Base-by-base conservation (phyloP, 2,329 filamentous ascomycete genomes). In the Penicillium sp. region DNA sequence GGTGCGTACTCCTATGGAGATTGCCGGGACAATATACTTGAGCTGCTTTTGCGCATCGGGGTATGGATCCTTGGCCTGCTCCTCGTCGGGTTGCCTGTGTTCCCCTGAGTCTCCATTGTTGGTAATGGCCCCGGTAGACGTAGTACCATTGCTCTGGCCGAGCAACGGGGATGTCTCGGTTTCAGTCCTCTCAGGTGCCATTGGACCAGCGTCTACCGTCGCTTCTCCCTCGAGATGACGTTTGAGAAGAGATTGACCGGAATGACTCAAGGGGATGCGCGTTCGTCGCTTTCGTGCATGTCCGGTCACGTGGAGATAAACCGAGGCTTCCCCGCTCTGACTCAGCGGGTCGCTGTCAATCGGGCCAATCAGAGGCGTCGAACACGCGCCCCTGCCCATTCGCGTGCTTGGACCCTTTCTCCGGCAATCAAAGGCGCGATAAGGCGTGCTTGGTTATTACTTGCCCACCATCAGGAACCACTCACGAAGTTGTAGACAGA, bases 21-120 rank as follows among this genome's bases (percentile, higher is more conserved):
- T 64, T 1, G 80, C 79, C 2, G 80, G 80, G 21, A 83, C 63
- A 39, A 84, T 77, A 50, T 76, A 77, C 39, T 72, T 73, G 58
- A 84, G 62, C 36, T 66, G 65, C 51, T 70, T 70, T 46, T 63
- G 70, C 4, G 76, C 68, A 46, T 76, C 74, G 0, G 73, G 68
- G 40, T 72, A 54, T 8, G 49, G 43, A 28, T 48, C 37, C 40
- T 62, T 65, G 21, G 35, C 47, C 45, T 55, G 51, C 31, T 51
- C 48, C 13, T 48, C 47, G 13, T 25, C 26, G 15, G 18, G 33
- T 20, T 36, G 28, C 36, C 30, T 34, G 13, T 33, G 28, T 19
- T 45, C 37, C 26, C 44, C 53, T 7, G 51, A 47, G 39, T 58
- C 54, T 27, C 51, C 45, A 48, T 58, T 46, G 35, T 41, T 45